Conservation (phyloP, 495 filamentous ascomycete species). For the Ramalina peruviana region DNA sequence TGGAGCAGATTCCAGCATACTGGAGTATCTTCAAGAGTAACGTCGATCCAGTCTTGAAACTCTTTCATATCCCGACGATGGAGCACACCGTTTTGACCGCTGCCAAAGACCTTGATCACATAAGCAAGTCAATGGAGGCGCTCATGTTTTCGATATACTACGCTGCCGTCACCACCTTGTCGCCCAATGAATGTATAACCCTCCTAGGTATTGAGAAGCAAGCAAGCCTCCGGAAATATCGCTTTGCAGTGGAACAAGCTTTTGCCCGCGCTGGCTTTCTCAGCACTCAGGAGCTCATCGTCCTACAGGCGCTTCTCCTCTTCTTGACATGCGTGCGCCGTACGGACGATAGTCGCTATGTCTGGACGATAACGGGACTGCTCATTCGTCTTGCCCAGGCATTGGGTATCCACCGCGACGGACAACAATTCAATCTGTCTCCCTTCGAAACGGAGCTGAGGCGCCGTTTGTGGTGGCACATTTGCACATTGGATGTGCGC, state of each 20-base stretch:
- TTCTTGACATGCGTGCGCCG: conserved; percentile 30
- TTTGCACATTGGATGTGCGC: conserved; percentile 49
- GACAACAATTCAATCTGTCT: conserved; percentile 41
- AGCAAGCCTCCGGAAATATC: conserved; percentile 20
- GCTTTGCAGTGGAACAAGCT: conserved; percentile 18
- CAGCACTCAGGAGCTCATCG: conserved; percentile 16
- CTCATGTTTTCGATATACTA: conserved; percentile 34
- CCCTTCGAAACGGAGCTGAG: conserved; percentile 58
- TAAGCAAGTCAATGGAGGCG: conserved; percentile 22
- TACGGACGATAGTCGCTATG: conserved; percentile 28
- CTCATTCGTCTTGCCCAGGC: conserved; percentile 32
- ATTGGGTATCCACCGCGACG: conserved; percentile 39
- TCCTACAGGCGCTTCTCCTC: conserved; percentile 19
- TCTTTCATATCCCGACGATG: conserved; percentile 31
- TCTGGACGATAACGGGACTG: conserved; percentile 31
- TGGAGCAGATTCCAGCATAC: conserved; percentile 47
- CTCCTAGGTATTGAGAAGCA: conserved; percentile 17
- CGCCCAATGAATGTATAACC: conserved; percentile 16
- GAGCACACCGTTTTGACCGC: conserved; percentile 24
- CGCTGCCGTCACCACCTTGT: conserved; percentile 24
- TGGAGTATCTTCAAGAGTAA: conserved; percentile 60
- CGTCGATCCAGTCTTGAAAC: conserved; percentile 29
- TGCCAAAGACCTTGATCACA: conserved; percentile 22
- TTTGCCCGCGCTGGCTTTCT: conserved; percentile 18
- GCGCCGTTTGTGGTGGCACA: conserved; percentile 58